Percentiles rank a stretch among this genome's conserved stretches.
Conservation (phyloP, 2,329 filamentous ascomycete species). For the Orbilia brochopaga region DNA sequence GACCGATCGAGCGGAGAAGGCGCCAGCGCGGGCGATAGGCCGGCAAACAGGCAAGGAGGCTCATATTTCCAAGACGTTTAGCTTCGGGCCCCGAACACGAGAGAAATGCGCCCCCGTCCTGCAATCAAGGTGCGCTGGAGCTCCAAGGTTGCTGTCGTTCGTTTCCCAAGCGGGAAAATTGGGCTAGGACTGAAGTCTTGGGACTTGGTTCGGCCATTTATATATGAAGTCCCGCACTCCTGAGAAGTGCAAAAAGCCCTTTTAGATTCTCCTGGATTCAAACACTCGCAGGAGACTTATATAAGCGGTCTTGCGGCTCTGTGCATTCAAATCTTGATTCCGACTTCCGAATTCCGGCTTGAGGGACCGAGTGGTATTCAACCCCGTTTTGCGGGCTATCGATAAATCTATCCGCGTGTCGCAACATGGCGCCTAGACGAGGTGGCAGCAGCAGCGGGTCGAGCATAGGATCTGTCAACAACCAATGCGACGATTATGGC, state of each 20-base stretch:
- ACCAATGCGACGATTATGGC: conserved; percentile 27
- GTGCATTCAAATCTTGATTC: too few species aligned
- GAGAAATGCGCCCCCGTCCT: background rate
- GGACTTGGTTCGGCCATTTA: too few species aligned
- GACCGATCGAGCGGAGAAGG: background rate
- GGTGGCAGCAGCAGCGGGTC: conserved; percentile 12
- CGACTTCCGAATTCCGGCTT: background rate
- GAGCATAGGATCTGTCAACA: conserved; percentile 10
- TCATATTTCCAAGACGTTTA: background rate
- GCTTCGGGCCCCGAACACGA: background rate
- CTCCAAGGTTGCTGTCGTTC: too few species aligned
- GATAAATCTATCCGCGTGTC: background rate
- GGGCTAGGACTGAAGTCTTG: too few species aligned
- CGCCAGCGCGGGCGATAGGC: background rate
- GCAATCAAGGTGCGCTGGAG: too few species aligned
- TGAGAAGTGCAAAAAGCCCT: too few species aligned
- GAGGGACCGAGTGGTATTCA: background rate
- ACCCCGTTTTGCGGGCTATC: background rate
- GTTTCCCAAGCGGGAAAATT: too few species aligned
- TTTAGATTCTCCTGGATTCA: too few species aligned
- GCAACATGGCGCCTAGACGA: conserved; percentile 38
- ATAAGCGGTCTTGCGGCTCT: too few species aligned
- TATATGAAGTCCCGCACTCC: too few species aligned
- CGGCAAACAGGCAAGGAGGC: background rate
- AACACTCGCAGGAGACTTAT: too few species aligned